phyloP scores from a whole-genome alignment of 2,329 filamentous ascomycete genomes.

The Apiospora rasikravindrae region DNA sequence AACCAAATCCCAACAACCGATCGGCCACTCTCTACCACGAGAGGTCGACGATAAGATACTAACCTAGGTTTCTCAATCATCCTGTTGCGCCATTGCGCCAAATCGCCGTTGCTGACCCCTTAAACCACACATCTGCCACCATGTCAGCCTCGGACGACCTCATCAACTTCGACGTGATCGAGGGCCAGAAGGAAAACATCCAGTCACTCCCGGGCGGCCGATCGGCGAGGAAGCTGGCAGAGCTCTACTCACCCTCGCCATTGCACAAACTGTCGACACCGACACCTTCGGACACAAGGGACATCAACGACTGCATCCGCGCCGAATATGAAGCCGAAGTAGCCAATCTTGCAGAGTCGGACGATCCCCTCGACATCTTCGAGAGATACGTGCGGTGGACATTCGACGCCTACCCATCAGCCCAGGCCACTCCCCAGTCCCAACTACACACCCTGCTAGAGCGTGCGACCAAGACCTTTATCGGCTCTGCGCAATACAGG shows the following conservation, averaged over 20 bases:
- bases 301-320: conserved; percentile 78
- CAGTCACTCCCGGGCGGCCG: conserved; percentile 86
- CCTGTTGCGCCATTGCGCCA: conserved; percentile 5
- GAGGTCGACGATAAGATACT: neutral
- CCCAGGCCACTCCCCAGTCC: conserved; percentile 90
- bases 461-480: conserved; percentile 88
- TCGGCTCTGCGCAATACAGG: conserved; percentile 85
- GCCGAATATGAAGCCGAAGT: conserved; percentile 88
- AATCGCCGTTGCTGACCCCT: conserved; percentile 2
- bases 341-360: conserved; percentile 77
- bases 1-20: neutral
- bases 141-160: conserved; percentile 47
- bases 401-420: conserved; percentile 89
- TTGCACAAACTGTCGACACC: conserved; percentile 64
- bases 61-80: neutral
- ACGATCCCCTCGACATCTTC: conserved; percentile 94
- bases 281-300: conserved; percentile 74
- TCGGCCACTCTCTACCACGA: neutral
- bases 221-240: conserved; percentile 86
- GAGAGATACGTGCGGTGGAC: conserved; percentile 98
- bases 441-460: conserved; percentile 88
- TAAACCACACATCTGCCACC: neutral
- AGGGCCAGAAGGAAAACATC: conserved; percentile 97
- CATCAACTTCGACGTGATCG: conserved; percentile 88
- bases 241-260: conserved; percentile 75